Conservation (phyloP, 148 eudicot species). For the Mesembryanthemum crystallinum region DNA sequence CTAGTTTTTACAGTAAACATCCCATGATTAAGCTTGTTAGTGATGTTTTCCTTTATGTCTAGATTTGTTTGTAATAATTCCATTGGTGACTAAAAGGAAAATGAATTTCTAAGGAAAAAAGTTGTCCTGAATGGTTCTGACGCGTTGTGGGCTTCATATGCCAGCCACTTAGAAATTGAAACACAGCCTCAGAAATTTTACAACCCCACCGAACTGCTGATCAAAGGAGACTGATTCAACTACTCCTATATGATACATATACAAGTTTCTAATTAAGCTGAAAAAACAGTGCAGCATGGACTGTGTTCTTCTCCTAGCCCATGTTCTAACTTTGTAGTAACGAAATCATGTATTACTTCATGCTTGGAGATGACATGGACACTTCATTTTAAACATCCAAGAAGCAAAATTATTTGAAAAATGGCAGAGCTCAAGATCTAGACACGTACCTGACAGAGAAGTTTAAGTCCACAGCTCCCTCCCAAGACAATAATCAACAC, state of each 20-base stretch:
- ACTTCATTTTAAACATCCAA: background rate
- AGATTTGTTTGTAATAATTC: too few relatives aligned
- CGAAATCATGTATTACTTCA: too few relatives aligned
- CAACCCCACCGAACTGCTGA: background rate
- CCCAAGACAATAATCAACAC: conserved; percentile 10
- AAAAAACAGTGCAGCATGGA: background rate
- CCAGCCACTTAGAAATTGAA: too few relatives aligned
- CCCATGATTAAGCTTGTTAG: too few relatives aligned
- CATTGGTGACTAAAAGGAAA: too few relatives aligned
- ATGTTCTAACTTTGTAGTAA: background rate
- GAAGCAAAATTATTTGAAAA: background rate
- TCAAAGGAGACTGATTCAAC: background rate
- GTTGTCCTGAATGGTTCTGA: too few relatives aligned
- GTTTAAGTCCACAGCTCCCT: background rate
- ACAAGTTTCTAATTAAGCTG: background rate
- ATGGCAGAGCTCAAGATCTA: background rate
- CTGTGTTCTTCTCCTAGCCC: background rate
- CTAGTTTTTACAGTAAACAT: too few relatives aligned
- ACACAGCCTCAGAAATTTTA: too few relatives aligned
- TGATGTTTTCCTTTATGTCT: too few relatives aligned
- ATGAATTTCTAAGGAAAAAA: too few relatives aligned
- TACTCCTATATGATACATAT: too few relatives aligned
- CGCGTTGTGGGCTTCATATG: too few relatives aligned
- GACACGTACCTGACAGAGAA: conserved; percentile 10
- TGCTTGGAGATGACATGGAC: background rate